Evolutionary conservation across 371 early-diverging fungal species (phyloP).

Genomic region (Vairimorpha apis): DNA sequence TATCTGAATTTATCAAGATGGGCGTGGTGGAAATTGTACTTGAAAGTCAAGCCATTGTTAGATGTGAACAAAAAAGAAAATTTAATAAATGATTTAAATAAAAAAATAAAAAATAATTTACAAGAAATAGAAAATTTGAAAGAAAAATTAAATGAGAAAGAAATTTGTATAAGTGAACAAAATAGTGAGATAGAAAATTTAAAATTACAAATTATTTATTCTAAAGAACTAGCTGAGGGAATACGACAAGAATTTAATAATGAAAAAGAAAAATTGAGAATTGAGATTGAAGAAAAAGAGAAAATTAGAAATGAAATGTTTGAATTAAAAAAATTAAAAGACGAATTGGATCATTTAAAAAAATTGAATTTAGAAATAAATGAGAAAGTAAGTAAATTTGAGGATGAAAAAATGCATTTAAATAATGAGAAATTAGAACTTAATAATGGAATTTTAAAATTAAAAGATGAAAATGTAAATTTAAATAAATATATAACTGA

Average conservation of each 20-base stretch:
- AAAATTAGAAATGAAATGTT: constrained; percentile 7
- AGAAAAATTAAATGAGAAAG: constrained; percentile 69
- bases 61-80: constrained; percentile 73
- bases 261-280: constrained; percentile 67
- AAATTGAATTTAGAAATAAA: constrained; percentile 9
- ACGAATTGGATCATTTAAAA: neutral
- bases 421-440: constrained; percentile 24
- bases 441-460: neutral
- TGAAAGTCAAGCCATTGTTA: constrained; percentile 87
- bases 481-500: constrained; percentile 68
- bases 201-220: constrained; percentile 68
- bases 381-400: constrained; percentile 18
- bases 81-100: constrained; percentile 71
- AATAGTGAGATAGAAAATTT: constrained; percentile 10
- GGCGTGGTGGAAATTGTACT: constrained; percentile 69
- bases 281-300: constrained; percentile 64
- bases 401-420: constrained; percentile 24
- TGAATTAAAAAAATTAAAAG: constrained; percentile 8
- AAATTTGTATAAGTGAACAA: constrained; percentile 75
- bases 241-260: constrained; percentile 68
- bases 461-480: constrained; percentile 65
- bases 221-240: constrained; percentile 67
- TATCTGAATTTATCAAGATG: constrained; percentile 48
- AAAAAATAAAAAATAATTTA: constrained; percentile 71
- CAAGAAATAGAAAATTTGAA: constrained; percentile 66